phyloP scores from a whole-genome alignment of 768 basidiomycete species.

The Serendipita sp. region DNA sequence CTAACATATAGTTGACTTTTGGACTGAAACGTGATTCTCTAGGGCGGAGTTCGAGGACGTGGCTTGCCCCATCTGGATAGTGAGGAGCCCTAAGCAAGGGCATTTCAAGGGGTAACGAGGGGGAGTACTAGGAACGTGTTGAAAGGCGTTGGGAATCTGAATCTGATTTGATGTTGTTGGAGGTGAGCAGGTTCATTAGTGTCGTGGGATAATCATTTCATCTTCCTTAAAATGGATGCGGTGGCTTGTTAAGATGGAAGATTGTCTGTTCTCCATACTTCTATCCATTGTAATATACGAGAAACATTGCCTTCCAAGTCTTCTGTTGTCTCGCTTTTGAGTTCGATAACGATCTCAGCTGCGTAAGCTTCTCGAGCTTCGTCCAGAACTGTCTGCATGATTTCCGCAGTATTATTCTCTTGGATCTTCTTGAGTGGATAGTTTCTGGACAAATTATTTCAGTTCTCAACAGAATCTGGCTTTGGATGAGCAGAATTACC shows the following conservation, averaged over 20 bases:
- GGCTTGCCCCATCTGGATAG: too few relatives aligned
- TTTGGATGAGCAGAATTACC: slow-evolving; percentile 32
- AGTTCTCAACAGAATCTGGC: not conserved
- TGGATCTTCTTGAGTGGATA: slow-evolving; percentile 89
- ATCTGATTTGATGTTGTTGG: too few relatives aligned
- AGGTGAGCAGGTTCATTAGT: too few relatives aligned
- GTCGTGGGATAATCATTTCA: too few relatives aligned
- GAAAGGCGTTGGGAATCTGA: too few relatives aligned
- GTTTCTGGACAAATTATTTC: slow-evolving; percentile 30
- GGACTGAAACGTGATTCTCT: too few relatives aligned
- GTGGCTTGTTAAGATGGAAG: not conserved
- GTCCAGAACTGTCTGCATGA: slow-evolving; percentile 82
- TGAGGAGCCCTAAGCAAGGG: too few relatives aligned
- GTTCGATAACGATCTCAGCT: slow-evolving; percentile 70
- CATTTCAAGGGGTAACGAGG: too few relatives aligned
- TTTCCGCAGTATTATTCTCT: slow-evolving; percentile 97
- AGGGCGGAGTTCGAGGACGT: too few relatives aligned
- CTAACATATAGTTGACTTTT: too few relatives aligned
- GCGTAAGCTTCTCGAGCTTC: slow-evolving; percentile 83
- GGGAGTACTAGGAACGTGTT: too few relatives aligned
- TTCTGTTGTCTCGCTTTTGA: slow-evolving; percentile 57
- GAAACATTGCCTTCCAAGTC: slow-evolving; percentile 80
- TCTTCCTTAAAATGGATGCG: too few relatives aligned
- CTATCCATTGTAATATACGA: slow-evolving; percentile 80
- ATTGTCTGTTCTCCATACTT: slow-evolving; percentile 38